Conservation (phyloP, 2,329 filamentous ascomycete genomes). For the Knoxdaviesia capensis region DNA sequence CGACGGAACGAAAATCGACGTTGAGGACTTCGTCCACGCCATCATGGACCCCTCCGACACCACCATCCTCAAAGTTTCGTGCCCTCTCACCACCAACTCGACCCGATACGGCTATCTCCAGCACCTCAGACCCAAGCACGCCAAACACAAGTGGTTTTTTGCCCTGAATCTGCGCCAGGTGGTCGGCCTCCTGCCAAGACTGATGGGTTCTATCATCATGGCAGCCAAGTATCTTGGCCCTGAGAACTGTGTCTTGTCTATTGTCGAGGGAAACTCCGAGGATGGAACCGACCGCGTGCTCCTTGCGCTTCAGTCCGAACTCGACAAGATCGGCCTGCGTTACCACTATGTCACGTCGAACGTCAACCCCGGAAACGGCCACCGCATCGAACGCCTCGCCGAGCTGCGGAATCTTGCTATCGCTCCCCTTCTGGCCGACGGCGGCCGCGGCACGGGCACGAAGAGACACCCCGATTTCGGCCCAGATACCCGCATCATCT, state of each 20-base stretch:
- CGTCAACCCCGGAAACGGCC: constrained; percentile 19
- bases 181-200: constrained; percentile 22
- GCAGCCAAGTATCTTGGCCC: constrained; percentile 27
- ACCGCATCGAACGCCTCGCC: constrained; percentile 26
- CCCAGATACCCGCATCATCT: constrained; percentile 22
- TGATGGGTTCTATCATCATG: constrained; percentile 31
- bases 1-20: constrained; percentile 1
- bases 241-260: constrained; percentile 27
- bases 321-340: constrained; percentile 16
- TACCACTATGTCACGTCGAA: constrained; percentile 23
- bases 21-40: constrained; percentile 10
- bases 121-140: not conserved
- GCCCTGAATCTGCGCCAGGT: constrained; percentile 29
- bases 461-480: not conserved
- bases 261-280: constrained; percentile 32
- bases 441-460: no score
- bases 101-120: constrained; percentile 9
- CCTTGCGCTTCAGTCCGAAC: constrained; percentile 14
- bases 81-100: constrained; percentile 8
- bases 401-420: constrained; percentile 31
- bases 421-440: constrained; percentile 18
- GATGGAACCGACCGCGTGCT: constrained; percentile 34
- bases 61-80: constrained; percentile 9
- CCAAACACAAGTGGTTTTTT: constrained; percentile 23
- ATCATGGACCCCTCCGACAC: constrained; percentile 11